phyloP scores from a whole-genome alignment of 108 stramenopile species.

The Bacterosira constricta region DNA sequence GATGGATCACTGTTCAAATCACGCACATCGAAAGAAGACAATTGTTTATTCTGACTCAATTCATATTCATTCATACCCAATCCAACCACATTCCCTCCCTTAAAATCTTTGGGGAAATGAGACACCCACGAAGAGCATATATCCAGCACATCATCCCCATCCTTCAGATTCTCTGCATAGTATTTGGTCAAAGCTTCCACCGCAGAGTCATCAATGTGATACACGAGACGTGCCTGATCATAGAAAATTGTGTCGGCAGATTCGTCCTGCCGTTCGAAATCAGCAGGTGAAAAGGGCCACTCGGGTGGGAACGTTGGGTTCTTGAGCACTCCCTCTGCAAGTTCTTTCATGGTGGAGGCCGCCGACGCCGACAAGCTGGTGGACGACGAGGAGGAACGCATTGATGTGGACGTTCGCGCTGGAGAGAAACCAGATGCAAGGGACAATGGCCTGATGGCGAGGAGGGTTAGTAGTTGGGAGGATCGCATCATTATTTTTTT shows the following conservation, averaged over 20 bases:
- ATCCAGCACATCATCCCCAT: conserved; percentile 91
- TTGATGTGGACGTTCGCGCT: neutral
- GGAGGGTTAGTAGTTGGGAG: conserved; percentile 13
- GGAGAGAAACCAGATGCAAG: conserved; percentile 3
- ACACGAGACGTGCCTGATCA: conserved; percentile 69
- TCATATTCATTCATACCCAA: conserved; percentile 95
- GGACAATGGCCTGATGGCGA: conserved; percentile 7
- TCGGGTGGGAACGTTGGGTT: conserved; percentile 79
- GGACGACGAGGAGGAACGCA: neutral
- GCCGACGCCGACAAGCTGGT: neutral
- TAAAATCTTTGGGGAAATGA: conserved; percentile 83
- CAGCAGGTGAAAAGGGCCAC: conserved; percentile 79
- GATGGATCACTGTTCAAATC: conserved; percentile 89
- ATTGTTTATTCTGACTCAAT: conserved; percentile 83
- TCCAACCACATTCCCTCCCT: conserved; percentile 78
- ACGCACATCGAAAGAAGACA: conserved; percentile 83
- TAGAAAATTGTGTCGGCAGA: conserved; percentile 78
- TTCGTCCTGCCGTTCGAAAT: conserved; percentile 80
- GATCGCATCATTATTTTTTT: conserved; percentile 1
- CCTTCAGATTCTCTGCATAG: conserved; percentile 73
- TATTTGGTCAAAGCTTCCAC: conserved; percentile 78
- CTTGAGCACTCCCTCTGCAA: conserved; percentile 49
- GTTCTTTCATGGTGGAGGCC: conserved; percentile 37
- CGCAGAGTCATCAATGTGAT: conserved; percentile 85
- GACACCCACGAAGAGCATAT: conserved; percentile 93